Percentiles rank a stretch among this genome's conserved stretches.
Conservation (phyloP, 1,284 basidiomycete genomes). For the Ceratobasidium sp. region DNA sequence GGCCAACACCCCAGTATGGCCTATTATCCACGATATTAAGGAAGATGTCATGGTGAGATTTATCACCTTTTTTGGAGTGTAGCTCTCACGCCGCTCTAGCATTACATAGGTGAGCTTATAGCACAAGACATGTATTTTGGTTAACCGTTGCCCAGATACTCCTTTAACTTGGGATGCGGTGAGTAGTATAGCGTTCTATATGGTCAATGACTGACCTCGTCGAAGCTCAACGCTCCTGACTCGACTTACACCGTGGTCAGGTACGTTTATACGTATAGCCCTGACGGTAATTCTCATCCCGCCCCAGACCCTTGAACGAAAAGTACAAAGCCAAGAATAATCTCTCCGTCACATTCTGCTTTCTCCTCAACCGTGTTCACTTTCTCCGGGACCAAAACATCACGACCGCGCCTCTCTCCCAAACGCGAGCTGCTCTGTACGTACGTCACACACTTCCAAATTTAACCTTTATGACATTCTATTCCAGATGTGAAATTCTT, state of each 20-base stretch:
- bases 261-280: slow-evolving; percentile 48
- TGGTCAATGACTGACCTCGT: not conserved
- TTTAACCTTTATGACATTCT: not conserved
- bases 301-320: slow-evolving; percentile 69
- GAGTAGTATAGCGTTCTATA: slow-evolving; percentile 47
- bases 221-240: slow-evolving; percentile 80
- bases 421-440: slow-evolving; percentile 63
- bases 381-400: slow-evolving; percentile 81
- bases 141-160: slow-evolving; percentile 63
- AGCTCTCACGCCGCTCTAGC: slow-evolving; percentile 55
- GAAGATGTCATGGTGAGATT: slow-evolving; percentile 38
- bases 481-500: slow-evolving; percentile 82
- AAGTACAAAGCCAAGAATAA: slow-evolving; percentile 77
- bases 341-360: slow-evolving; percentile 83
- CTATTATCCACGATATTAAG: slow-evolving; percentile 44
- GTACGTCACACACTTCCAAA: slow-evolving; percentile 66
- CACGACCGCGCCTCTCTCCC: slow-evolving; percentile 60
- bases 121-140: not conserved
- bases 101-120: slow-evolving; percentile 66
- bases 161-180: slow-evolving; percentile 80
- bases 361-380: slow-evolving; percentile 88
- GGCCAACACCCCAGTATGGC: slow-evolving; percentile 40
- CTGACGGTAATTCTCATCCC: slow-evolving; percentile 50
- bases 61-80: not conserved
- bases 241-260: slow-evolving; percentile 84